Conservation (phyloP, 257 asterid genomes). For the Nicotiana sylvestris region DNA sequence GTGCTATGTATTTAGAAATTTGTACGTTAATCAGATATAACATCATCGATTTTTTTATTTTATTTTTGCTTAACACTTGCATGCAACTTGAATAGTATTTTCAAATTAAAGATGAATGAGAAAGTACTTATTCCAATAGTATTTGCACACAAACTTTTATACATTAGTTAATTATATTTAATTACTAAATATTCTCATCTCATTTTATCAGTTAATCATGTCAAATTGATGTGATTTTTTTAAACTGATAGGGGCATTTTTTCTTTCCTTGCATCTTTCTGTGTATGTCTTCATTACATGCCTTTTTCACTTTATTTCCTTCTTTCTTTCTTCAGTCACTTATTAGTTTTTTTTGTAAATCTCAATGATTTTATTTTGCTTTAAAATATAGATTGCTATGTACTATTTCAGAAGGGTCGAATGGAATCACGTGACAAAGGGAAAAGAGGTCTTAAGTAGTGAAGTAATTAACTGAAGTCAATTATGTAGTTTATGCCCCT, state of each 20-base stretch:
- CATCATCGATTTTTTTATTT: not conserved
- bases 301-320: not conserved
- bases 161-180: too few species aligned
- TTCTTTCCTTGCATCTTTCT: not conserved
- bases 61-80: not conserved
- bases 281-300: not conserved
- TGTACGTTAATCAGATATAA: not conserved
- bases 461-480: not conserved
- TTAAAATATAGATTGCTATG: not conserved
- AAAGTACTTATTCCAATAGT: too few species aligned
- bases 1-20: too few species aligned
- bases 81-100: not conserved
- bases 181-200: not conserved
- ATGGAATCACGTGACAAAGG: not conserved
- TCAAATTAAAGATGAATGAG: not conserved
- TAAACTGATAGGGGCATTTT: too few species aligned
- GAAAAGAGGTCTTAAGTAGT: not conserved
- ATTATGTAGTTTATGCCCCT: not conserved
- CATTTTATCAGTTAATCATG: too few species aligned
- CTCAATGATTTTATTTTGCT: not conserved
- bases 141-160: not conserved
- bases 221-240: too few species aligned
- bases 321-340: not conserved
- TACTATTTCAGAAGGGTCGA: not conserved
- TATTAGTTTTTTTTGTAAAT: too few species aligned